Percentiles rank a stretch among this genome's conserved stretches.
phyloP scores from a whole-genome alignment of 1,284 basidiomycete genomes.

The Apiotrichum gracile region DNA sequence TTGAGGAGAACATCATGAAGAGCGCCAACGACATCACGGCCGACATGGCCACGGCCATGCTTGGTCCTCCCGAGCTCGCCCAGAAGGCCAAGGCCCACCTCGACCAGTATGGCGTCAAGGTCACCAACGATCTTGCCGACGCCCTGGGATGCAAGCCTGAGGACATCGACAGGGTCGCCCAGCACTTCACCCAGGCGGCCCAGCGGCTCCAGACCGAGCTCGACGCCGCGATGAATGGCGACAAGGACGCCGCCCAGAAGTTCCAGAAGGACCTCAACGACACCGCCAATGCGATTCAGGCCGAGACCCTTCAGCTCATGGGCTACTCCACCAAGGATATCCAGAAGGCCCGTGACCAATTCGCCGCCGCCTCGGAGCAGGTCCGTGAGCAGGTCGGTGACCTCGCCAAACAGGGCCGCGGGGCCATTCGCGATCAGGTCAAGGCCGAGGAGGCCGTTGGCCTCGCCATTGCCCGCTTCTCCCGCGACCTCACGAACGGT shows the following conservation, averaged over 20 bases:
- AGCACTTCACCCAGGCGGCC: neutral
- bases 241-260: neutral
- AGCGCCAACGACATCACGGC: neutral
- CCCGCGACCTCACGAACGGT: neutral
- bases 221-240: neutral
- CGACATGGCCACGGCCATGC: neutral
- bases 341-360: neutral
- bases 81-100: neutral
- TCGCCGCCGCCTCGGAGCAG: neutral
- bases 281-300: neutral
- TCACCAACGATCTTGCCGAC: neutral
- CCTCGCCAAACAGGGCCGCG: neutral
- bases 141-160: neutral
- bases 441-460: neutral
- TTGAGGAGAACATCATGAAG: neutral
- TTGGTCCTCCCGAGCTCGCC: neutral
- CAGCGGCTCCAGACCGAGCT: neutral
- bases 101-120: neutral
- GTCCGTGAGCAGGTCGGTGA: neutral
- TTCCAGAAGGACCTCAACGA: neutral
- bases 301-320: neutral
- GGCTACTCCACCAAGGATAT: neutral
- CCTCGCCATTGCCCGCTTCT: neutral
- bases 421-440: neutral
- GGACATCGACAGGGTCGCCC: neutral